Conservation (phyloP, 345 rosid species). For the Gossypium herbaceum region DNA sequence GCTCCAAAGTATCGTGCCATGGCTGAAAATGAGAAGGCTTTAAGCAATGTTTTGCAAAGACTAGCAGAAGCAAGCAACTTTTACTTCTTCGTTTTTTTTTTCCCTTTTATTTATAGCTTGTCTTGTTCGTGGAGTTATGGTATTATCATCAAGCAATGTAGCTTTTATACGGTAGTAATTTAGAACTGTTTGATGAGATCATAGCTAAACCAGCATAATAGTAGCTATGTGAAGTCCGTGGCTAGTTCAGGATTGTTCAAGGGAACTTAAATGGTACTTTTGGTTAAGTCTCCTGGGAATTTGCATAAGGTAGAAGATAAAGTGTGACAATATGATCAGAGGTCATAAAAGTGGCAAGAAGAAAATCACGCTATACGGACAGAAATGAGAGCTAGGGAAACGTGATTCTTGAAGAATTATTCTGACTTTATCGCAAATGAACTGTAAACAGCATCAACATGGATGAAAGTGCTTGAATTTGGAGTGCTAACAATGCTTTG, state of each 20-base stretch:
- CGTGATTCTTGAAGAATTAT: background rate
- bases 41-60: background rate
- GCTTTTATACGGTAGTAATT: background rate
- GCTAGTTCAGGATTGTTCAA: background rate
- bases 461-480: background rate
- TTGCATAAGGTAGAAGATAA: background rate
- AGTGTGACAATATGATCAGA: background rate
- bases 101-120: background rate
- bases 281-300: background rate
- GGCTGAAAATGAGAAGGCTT: background rate
- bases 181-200: background rate
- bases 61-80: no score
- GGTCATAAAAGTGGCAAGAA: background rate
- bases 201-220: background rate
- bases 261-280: background rate
- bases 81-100: background rate
- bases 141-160: background rate
- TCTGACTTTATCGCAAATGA: background rate
- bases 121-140: background rate
- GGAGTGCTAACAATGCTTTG: background rate
- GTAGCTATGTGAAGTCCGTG: background rate
- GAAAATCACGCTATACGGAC: background rate
- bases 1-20: background rate
- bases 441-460: background rate
- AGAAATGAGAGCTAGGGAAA: background rate